Evolutionary conservation across 139 green algal species (phyloP).

Genomic region (Haematococcus sp.): DNA sequence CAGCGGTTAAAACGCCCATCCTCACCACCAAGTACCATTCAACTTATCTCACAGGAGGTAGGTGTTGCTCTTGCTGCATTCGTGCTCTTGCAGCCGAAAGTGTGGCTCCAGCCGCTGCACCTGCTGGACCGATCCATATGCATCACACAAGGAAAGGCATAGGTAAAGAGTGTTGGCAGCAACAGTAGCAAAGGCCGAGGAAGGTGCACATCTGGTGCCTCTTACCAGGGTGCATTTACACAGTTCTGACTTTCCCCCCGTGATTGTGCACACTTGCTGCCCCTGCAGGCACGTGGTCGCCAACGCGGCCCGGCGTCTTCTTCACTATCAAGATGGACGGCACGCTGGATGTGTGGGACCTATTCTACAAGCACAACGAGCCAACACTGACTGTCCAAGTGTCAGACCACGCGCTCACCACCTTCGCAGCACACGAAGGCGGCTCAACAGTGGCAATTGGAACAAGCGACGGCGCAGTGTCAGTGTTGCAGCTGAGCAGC

Average conservation of each 20-base stretch:
- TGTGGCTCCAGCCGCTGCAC: neutral
- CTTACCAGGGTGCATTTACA: no score
- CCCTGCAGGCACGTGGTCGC: conserved; percentile 27
- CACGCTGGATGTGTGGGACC: conserved; percentile 87
- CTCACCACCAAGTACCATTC: conserved; percentile 80
- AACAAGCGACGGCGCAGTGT: conserved; percentile 63
- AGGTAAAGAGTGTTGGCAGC: no score
- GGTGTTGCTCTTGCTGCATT: neutral
- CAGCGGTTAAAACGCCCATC: conserved; percentile 75
- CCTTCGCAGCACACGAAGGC: conserved; percentile 62
- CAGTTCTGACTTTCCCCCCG: no score
- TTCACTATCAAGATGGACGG: conserved; percentile 82
- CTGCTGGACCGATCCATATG: neutral
- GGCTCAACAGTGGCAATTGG: conserved; percentile 68
- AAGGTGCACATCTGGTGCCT: no score
- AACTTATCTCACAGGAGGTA: conserved; percentile 76
- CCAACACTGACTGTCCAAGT: conserved; percentile 75
- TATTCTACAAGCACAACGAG: conserved; percentile 90
- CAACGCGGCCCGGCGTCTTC: conserved; percentile 78
- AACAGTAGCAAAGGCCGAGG: no score
- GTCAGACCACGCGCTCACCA: conserved; percentile 57
- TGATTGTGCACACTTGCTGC: no score
- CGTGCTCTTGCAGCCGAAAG: neutral
- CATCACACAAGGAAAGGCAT: no score
- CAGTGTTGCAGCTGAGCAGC: conserved; percentile 73